phyloP scores from a whole-genome alignment of 2,329 filamentous ascomycete genomes.

The Elsinoe ampelina region DNA sequence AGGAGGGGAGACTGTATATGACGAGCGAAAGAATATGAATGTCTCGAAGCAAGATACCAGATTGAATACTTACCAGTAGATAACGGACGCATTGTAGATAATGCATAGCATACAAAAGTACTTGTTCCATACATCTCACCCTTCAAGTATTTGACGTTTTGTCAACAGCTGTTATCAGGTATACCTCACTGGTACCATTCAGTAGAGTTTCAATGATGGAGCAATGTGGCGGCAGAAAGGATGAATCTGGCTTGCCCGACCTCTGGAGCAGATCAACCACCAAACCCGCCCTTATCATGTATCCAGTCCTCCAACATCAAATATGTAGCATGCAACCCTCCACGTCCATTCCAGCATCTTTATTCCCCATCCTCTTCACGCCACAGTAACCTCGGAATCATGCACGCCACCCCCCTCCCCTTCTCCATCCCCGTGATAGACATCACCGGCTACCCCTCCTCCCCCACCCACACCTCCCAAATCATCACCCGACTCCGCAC shows the following conservation, averaged over 20 bases:
- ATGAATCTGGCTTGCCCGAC: background rate
- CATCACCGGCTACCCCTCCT: background rate
- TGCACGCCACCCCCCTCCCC: too few species aligned
- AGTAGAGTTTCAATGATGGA: background rate
- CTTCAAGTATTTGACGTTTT: too few species aligned
- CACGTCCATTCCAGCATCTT: too few species aligned
- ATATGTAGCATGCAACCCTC: too few species aligned
- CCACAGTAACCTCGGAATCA: too few species aligned
- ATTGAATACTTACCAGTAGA: conserved; percentile 4
- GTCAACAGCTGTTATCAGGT: too few species aligned
- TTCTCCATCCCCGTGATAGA: background rate
- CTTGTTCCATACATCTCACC: background rate
- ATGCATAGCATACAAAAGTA: background rate
- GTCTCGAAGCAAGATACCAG: conserved; percentile 1
- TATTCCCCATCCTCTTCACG: too few species aligned
- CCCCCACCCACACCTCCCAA: background rate
- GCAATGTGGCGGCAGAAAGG: background rate
- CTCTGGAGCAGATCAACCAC: too few species aligned
- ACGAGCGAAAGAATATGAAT: background rate
- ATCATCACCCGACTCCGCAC: conserved; percentile 1
- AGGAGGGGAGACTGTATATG: background rate
- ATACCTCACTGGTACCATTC: too few species aligned
- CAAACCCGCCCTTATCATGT: background rate
- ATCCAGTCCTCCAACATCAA: too few species aligned
- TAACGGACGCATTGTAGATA: background rate